These are phyloP conservation scores for Paramecium biaurelia DNA, from an alignment of 73 alveolate genomes.

Conservation along the genomic window DNA sequence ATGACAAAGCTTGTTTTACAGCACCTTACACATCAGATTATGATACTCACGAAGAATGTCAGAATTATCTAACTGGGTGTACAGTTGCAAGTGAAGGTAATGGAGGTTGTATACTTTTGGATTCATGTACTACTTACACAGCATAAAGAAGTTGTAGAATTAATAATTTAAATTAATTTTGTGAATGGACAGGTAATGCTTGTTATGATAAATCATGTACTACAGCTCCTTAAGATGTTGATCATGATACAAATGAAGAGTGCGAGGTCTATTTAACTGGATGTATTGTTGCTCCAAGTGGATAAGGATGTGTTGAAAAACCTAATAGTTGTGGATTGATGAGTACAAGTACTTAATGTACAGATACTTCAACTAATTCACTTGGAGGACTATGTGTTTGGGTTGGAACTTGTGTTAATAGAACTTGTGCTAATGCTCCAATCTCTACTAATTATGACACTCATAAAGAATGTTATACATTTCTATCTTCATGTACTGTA, in stretches of 20 bases:
- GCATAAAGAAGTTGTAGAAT: slow-evolving; percentile 3
- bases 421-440: slow-evolving; percentile 40
- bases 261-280: not conserved
- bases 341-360: not conserved
- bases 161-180: not conserved
- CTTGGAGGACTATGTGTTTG: slow-evolving; percentile 30
- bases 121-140: not conserved
- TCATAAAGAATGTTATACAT: slow-evolving; percentile 12
- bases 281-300: slow-evolving; percentile 20
- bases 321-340: not conserved
- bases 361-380: not conserved
- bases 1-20: slow-evolving; percentile 28
- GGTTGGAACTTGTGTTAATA: slow-evolving; percentile 31
- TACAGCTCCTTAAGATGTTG: not conserved
- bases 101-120: slow-evolving; percentile 2
- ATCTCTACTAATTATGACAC: not conserved
- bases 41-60: not conserved
- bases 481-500: slow-evolving; percentile 7
- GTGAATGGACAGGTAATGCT: slow-evolving; percentile 8
- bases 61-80: not conserved
- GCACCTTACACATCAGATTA: slow-evolving; percentile 33
- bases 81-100: slow-evolving; percentile 31
- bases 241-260: not conserved
- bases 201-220: slow-evolving; percentile 38
- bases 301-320: slow-evolving; percentile 14